A percentile compares a stretch with the other conserved stretches of the same genome.
phyloP scores from a whole-genome alignment of 805 yeast species.

The Zygosaccharomyces rouxii region DNA sequence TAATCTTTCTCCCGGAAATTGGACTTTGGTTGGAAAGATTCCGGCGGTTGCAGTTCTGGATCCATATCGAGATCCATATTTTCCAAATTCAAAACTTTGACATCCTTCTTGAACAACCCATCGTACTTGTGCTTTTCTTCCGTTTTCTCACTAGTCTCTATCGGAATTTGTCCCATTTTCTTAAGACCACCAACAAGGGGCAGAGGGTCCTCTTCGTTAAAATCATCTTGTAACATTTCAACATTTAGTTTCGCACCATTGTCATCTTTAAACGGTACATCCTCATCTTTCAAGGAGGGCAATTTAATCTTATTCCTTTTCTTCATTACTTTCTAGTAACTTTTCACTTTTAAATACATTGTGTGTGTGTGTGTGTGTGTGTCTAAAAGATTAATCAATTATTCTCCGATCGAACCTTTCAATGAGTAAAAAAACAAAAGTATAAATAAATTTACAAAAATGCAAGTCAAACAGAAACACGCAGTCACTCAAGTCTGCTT shows the following conservation, averaged over 20 bases:
- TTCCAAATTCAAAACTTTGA: constrained; percentile 20
- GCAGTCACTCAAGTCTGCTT: not conserved
- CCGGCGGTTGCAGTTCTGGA: not conserved
- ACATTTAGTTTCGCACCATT: not conserved
- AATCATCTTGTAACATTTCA: constrained; percentile 8
- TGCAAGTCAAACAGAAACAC: not conserved
- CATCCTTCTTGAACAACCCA: constrained; percentile 7
- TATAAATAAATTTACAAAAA: not conserved
- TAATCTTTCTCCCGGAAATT: constrained; percentile 24
- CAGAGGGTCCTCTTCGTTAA: constrained; percentile 7
- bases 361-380: no score
- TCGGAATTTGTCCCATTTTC: not conserved
- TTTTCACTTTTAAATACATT: no score
- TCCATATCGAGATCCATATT: constrained; percentile 12
- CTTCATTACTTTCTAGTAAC: constrained; percentile 1
- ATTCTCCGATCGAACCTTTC: not conserved
- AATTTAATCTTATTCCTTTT: constrained; percentile 14
- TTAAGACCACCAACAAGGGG: constrained; percentile 7
- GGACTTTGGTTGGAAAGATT: constrained; percentile 7
- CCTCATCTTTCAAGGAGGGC: constrained; percentile 1
- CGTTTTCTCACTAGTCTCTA: not conserved
- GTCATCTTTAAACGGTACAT: not conserved
- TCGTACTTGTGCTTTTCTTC: constrained; percentile 1
- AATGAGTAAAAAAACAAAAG: not conserved
- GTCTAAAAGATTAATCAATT: not conserved